phyloP scores from a whole-genome alignment of 805 yeast species.

The Candida yuanshanica region DNA sequence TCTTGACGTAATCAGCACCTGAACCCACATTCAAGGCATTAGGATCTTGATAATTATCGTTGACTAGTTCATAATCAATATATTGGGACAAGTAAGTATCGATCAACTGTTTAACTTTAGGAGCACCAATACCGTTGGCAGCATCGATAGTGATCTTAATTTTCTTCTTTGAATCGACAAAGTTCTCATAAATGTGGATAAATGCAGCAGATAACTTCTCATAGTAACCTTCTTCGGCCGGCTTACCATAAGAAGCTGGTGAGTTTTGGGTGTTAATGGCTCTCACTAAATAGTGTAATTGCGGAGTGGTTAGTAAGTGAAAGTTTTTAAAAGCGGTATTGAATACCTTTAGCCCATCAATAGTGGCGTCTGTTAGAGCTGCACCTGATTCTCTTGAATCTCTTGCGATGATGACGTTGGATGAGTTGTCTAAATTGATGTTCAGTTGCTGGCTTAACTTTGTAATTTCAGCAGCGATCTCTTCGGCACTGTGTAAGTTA shows the following conservation, averaged over 20 bases:
- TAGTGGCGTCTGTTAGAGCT: slow-evolving; percentile 49
- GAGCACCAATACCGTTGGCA: slow-evolving; percentile 97
- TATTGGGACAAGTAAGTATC: slow-evolving; percentile 33
- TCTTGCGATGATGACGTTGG: slow-evolving; percentile 63
- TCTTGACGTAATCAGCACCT: slow-evolving; percentile 95
- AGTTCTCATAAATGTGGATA: slow-evolving; percentile 34
- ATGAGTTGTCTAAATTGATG: slow-evolving; percentile 39
- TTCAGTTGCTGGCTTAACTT: slow-evolving; percentile 34
- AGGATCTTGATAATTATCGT: slow-evolving; percentile 50
- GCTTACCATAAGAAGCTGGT: slow-evolving; percentile 46
- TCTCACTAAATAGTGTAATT: slow-evolving; percentile 82
- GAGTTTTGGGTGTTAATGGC: slow-evolving; percentile 51
- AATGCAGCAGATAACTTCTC: slow-evolving; percentile 53
- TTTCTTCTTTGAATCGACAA: slow-evolving; percentile 14
- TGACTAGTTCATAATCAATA: slow-evolving; percentile 44
- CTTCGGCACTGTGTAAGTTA: slow-evolving; percentile 48
- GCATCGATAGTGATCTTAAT: slow-evolving; percentile 68
- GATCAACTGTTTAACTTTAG: slow-evolving; percentile 51
- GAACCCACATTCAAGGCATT: slow-evolving; percentile 64
- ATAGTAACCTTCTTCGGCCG: slow-evolving; percentile 67
- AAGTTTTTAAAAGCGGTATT: slow-evolving; percentile 45
- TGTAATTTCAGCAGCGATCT: slow-evolving; percentile 33
- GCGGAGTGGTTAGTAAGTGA: slow-evolving; percentile 87
- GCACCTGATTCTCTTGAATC: slow-evolving; percentile 90
- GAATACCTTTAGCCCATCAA: slow-evolving; percentile 52